Evolutionary conservation across 805 yeast species (phyloP).

Genomic region (Ogataea siamensis): DNA sequence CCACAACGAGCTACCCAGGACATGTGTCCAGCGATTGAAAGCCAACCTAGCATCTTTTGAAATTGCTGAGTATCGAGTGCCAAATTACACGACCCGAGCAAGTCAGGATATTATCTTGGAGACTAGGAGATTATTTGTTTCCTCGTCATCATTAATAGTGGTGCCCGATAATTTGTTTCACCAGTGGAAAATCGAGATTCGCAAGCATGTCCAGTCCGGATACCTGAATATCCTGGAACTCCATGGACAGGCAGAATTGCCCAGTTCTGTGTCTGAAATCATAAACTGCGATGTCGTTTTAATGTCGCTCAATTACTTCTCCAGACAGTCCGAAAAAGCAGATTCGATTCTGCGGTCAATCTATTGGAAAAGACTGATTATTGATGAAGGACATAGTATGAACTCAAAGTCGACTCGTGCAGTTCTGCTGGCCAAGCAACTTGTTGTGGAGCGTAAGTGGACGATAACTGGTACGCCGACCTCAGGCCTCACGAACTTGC

Average conservation of each 20-base stretch:
- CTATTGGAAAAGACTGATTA: conserved; percentile 66
- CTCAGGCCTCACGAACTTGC: conserved; percentile 59
- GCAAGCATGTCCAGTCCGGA: conserved; percentile 47
- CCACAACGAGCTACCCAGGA: conserved; percentile 41
- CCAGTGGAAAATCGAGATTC: conserved; percentile 62
- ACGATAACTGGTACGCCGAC: conserved; percentile 78
- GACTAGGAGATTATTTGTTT: conserved; percentile 38
- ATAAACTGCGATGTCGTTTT: conserved; percentile 52
- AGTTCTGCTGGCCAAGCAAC: conserved; percentile 45
- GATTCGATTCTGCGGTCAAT: conserved; percentile 41
- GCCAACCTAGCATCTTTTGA: conserved; percentile 46
- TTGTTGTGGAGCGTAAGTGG: conserved; percentile 65
- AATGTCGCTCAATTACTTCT: conserved; percentile 46
- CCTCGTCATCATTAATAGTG: conserved; percentile 55
- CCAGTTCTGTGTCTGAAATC: conserved; percentile 35
- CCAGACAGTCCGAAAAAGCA: conserved; percentile 37
- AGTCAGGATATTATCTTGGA: conserved; percentile 9
- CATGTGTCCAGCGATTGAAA: conserved; percentile 38
- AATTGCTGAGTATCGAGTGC: conserved; percentile 14
- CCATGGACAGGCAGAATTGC: conserved; percentile 22
- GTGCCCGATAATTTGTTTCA: conserved; percentile 65
- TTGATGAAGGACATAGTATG: conserved; percentile 77
- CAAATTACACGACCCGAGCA: conserved; percentile 17
- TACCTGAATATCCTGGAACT: conserved; percentile 38
- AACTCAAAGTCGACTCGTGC: conserved; percentile 49